Conservation (phyloP, 495 filamentous ascomycete genomes). For the Neurospora discreta region DNA sequence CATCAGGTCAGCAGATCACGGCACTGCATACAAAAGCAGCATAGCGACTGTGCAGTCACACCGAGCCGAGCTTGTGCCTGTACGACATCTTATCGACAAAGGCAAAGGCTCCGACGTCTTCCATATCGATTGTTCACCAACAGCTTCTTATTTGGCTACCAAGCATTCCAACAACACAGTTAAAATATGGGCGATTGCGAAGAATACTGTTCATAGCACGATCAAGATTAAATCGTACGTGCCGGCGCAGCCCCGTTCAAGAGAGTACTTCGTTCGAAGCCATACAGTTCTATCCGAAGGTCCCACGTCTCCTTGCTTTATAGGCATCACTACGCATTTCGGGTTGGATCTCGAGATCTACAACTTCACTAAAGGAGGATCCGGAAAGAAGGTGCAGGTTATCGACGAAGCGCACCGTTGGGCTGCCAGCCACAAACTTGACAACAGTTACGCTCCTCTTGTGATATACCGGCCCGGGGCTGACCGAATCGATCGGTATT, state of each 20-base stretch:
- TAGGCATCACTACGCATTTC: slow-evolving; percentile 20
- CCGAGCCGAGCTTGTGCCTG: not conserved
- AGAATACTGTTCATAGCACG: slow-evolving; percentile 11
- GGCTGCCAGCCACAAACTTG: slow-evolving; percentile 11
- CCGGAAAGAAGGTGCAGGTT: slow-evolving; percentile 16
- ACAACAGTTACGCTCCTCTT: slow-evolving; percentile 13
- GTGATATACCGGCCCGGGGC: slow-evolving; percentile 18
- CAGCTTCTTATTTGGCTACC: slow-evolving; percentile 5
- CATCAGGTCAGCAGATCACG: not conserved
- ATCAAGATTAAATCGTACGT: slow-evolving; percentile 21
- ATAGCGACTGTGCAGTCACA: not conserved
- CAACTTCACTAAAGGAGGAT: slow-evolving; percentile 17
- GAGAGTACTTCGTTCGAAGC: slow-evolving; percentile 22
- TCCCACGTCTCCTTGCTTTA: slow-evolving; percentile 5
- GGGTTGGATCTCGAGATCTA: slow-evolving; percentile 19
- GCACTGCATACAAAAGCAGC: not conserved
- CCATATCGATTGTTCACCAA: slow-evolving; percentile 18
- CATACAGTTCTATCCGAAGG: slow-evolving; percentile 19
- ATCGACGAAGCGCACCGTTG: slow-evolving; percentile 23
- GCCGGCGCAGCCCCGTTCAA: slow-evolving; percentile 14
- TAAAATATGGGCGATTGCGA: slow-evolving; percentile 18
- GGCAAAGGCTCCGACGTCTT: slow-evolving; percentile 12
- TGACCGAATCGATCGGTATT: slow-evolving; percentile 20
- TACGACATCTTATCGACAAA: slow-evolving; percentile 14
- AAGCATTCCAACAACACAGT: slow-evolving; percentile 17